Evolutionary conservation across 1,284 basidiomycete genomes (phyloP), one percentile per base, ranked within the genome.

Genomic region (Ganoderma lucidum): DNA sequence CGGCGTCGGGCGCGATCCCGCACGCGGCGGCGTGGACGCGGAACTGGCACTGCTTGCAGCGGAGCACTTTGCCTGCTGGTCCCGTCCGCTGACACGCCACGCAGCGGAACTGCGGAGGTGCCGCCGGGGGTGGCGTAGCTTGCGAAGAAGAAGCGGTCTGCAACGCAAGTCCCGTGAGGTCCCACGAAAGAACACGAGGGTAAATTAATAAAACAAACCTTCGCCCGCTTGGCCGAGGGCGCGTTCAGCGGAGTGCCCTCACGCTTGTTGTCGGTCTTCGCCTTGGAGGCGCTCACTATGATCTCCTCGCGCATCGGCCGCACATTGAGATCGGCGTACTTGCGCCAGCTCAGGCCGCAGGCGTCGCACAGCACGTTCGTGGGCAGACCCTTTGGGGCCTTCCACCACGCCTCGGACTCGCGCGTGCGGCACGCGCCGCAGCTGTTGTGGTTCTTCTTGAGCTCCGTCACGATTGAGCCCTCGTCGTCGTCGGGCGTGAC

Each of bases 281-380:
- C 90, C 37, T 53, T 63, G 23, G 53, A 28, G 60, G n/a, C n/a
- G n/a, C 82, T 83, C n/a, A 77, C 64, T 0, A 83, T 75, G 0
- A 84, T 82, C 56, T 93, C 93, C 68, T 94, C 93, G 30, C 93
- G 86, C 39, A 89, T 75, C 6, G 90, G 89, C 51, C 92, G 84
- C 23, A 93, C 90, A 75, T 91, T 93, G 55, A 94, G 81, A 75
- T 96, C 94, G 0, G 94, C 95, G 78, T 97, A 97, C 80, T 96
- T 96, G 73, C 95, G 84, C 90, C 95, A 97, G 74, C 88, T 90
- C 45, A 86, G 84, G 63, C 95, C 95, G 77, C 95, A 97, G 41
- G 80, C 85, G 63, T 96, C 93, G 80, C 95, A 96, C 73, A 96
- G 87, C 59, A 95, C 85, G 66, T 84, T 85, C 1, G 87, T 90